Conservation (phyloP, 306 rosid genomes). For the Carpinus viminea region DNA sequence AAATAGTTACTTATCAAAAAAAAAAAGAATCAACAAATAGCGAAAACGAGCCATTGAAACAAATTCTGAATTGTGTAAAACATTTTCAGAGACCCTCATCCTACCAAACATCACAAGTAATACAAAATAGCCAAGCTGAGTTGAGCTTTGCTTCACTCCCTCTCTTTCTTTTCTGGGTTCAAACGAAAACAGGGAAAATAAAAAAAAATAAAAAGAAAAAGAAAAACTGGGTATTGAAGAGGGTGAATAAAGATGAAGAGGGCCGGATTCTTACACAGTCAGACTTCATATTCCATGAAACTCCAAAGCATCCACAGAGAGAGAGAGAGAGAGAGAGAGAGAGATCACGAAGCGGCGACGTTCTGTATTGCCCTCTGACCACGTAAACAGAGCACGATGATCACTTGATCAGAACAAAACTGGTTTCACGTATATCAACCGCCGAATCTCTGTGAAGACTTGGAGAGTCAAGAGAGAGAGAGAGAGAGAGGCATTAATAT, state of each 20-base stretch:
- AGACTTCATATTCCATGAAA: constrained; percentile 22
- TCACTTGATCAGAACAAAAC: too few relatives aligned
- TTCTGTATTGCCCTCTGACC: background rate
- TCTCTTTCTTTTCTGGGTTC: too few relatives aligned
- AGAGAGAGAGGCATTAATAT: background rate
- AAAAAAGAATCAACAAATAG: background rate
- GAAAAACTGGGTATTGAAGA: background rate
- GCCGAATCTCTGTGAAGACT: background rate
- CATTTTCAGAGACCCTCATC: background rate
- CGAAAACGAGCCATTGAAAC: background rate
- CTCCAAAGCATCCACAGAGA: constrained; percentile 1
- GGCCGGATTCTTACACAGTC: constrained; percentile 14
- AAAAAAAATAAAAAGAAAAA: background rate
- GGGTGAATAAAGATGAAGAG: background rate
- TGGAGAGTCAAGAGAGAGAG: background rate
- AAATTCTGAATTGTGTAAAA: background rate
- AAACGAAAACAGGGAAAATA: background rate
- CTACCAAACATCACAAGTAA: background rate
- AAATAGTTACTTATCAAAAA: too few relatives aligned
- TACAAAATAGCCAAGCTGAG: too few relatives aligned
- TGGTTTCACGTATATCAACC: background rate
- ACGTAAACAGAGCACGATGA: background rate
- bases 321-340: background rate
- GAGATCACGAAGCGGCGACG: background rate
- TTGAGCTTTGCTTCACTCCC: background rate